phyloP scores from a whole-genome alignment of 306 rosid genomes.

The Cucurbita pepo region DNA sequence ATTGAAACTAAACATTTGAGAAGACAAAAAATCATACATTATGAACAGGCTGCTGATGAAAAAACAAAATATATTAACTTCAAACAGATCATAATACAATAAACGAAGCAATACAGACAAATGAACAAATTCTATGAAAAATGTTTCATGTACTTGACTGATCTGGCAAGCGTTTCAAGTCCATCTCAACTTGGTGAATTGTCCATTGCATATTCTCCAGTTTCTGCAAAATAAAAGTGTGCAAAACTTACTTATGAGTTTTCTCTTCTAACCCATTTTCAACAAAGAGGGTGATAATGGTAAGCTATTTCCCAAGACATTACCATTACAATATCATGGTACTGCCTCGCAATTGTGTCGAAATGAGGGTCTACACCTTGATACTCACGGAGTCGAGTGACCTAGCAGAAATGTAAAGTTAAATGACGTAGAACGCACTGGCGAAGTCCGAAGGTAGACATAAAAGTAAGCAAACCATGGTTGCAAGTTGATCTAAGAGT shows the following conservation, averaged over 20 bases:
- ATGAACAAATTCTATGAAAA: background rate
- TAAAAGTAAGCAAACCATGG: background rate
- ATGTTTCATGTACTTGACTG: slow-evolving; percentile 20
- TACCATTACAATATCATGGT: slow-evolving; percentile 67
- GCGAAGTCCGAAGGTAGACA: background rate
- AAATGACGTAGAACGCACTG: background rate
- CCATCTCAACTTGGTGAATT: slow-evolving; percentile 86
- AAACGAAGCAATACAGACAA: background rate
- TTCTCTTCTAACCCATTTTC: background rate
- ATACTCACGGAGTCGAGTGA: slow-evolving; percentile 76
- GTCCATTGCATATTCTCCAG: slow-evolving; percentile 93
- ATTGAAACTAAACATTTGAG: background rate
- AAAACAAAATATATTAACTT: background rate
- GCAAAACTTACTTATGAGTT: background rate
- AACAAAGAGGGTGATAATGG: background rate
- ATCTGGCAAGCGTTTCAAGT: slow-evolving; percentile 57
- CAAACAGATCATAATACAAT: background rate
- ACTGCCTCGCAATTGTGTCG: slow-evolving; percentile 70
- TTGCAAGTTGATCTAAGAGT: background rate
- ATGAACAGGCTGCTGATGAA: background rate
- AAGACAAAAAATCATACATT: background rate
- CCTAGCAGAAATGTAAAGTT: slow-evolving; percentile 24
- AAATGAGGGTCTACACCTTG: slow-evolving; percentile 92
- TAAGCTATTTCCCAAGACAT: background rate
- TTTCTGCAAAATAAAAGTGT: slow-evolving; percentile 35